phyloP scores from a whole-genome alignment of 2,329 filamentous ascomycete species.

The Claviceps paspali region DNA sequence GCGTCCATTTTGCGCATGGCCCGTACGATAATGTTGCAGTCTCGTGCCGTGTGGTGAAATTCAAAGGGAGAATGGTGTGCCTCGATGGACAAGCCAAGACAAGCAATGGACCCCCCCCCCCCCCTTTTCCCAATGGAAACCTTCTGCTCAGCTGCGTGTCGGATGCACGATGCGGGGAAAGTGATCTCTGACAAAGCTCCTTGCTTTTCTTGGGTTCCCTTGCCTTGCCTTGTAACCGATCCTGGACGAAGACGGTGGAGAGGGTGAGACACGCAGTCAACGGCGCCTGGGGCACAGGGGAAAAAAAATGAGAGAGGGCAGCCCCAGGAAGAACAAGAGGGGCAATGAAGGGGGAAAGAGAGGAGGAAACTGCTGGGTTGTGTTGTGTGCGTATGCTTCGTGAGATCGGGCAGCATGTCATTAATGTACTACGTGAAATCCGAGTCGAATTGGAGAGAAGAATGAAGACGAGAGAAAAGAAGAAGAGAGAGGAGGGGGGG shows the following conservation, averaged over 20 bases:
- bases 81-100: slow-evolving; percentile 1
- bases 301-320: background rate
- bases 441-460: background rate
- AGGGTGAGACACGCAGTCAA: slow-evolving; percentile 1
- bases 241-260: background rate
- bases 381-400: too few relatives aligned
- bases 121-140: background rate
- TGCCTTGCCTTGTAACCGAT: background rate
- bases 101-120: too few relatives aligned
- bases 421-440: background rate
- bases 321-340: background rate
- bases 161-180: slow-evolving; percentile 5
- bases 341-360: background rate
- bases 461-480: background rate
- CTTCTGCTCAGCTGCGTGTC: background rate
- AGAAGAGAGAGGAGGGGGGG: background rate
- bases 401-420: background rate
- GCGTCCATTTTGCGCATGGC: background rate
- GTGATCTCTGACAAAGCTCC: background rate
- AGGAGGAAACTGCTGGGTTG: background rate
- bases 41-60: background rate
- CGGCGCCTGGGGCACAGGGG: background rate
- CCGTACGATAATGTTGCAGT: background rate
- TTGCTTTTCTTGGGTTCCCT: background rate
- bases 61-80: background rate